Evolutionary conservation across 2,329 filamentous ascomycete species (phyloP).

Genomic region (Eurotiales sp.): DNA sequence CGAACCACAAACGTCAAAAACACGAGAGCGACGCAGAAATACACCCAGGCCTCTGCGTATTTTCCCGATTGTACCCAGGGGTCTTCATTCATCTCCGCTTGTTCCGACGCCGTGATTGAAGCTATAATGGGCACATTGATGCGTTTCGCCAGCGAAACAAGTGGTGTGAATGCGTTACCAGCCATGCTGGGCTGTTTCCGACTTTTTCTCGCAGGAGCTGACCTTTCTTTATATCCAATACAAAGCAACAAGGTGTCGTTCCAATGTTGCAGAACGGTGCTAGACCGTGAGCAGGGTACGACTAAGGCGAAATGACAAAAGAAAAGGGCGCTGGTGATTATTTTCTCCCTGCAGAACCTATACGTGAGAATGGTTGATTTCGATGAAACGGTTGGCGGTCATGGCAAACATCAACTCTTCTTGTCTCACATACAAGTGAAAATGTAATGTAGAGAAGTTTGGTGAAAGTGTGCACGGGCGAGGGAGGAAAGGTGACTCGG

Average conservation of each 20-base stretch:
- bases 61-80: conserved; percentile 79
- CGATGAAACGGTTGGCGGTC: no score
- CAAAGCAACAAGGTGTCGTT: neutral
- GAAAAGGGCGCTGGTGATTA: no score
- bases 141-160: conserved; percentile 41
- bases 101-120: conserved; percentile 52
- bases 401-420: no score
- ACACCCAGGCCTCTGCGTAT: conserved; percentile 84
- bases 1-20: conserved; percentile 64
- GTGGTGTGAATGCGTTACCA: conserved; percentile 14
- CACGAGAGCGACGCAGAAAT: conserved; percentile 74
- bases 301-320: no score
- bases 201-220: neutral
- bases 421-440: neutral
- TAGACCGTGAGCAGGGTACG: neutral
- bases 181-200: no score
- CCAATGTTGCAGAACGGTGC: neutral
- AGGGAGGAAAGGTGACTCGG: neutral
- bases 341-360: no score
- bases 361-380: no score
- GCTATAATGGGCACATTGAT: conserved; percentile 55
- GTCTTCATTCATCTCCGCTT: conserved; percentile 60
- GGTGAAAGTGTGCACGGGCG: neutral
- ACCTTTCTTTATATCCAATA: neutral
- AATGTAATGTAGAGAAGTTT: no score